Percentiles rank a stretch among this genome's conserved stretches.
Conservation (phyloP, 176 grass and related monocot genomes). For the Ensete ventricosum region DNA sequence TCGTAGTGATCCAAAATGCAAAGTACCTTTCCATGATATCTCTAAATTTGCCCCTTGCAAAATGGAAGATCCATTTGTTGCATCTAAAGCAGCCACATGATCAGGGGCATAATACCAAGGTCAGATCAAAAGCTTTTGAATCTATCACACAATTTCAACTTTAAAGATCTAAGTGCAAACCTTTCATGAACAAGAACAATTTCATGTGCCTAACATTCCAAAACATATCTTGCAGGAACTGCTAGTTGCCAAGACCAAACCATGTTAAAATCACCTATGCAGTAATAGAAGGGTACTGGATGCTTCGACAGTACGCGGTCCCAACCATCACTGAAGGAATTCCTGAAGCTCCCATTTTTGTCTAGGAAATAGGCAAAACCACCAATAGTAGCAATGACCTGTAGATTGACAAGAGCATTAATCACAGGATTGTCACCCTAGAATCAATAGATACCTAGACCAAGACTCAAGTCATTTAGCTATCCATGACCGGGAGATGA, state of each 20-base stretch:
- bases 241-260: not conserved
- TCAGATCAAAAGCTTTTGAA: not conserved
- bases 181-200: not conserved
- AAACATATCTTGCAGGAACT: not conserved
- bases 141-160: not conserved
- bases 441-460: too few relatives aligned
- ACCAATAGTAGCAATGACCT: conserved; percentile 82
- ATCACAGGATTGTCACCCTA: not conserved
- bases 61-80: not conserved
- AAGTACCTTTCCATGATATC: too few relatives aligned
- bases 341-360: conserved; percentile 76
- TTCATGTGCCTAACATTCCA: too few relatives aligned
- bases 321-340: conserved; percentile 90
- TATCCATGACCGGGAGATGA: not conserved
- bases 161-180: not conserved
- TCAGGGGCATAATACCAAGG: not conserved
- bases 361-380: conserved; percentile 77
- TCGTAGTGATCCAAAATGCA: too few relatives aligned
- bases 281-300: conserved; percentile 94
- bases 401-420: conserved; percentile 9
- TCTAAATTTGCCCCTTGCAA: not conserved
- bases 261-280: conserved; percentile 50
- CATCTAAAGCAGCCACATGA: not conserved
- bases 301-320: conserved; percentile 92
- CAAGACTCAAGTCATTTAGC: not conserved